phyloP scores from a whole-genome alignment of 768 basidiomycete genomes.

The Cystobasidium tubakii region DNA sequence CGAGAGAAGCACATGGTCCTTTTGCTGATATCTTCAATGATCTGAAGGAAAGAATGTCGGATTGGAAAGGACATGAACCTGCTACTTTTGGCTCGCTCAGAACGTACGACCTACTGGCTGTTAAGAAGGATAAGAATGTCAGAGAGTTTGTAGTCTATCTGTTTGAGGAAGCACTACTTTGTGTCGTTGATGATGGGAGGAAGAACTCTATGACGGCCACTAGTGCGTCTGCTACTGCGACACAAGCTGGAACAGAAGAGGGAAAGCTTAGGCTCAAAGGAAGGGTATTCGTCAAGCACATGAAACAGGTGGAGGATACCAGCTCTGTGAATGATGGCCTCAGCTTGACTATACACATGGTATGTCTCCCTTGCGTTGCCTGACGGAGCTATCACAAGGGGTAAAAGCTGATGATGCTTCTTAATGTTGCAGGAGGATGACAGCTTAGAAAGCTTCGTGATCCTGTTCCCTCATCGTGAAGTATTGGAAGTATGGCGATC shows the following conservation, averaged over 20 bases:
- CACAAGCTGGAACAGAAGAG: neutral
- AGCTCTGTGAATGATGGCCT: slow-evolving; percentile 65
- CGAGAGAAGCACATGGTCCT: slow-evolving; percentile 50
- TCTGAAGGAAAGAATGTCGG: slow-evolving; percentile 78
- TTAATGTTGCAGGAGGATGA: slow-evolving; percentile 63
- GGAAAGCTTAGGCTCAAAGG: slow-evolving; percentile 87
- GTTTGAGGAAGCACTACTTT: slow-evolving; percentile 95
- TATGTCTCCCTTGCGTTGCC: slow-evolving; percentile 15
- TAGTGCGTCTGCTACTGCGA: slow-evolving; percentile 58
- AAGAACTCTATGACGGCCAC: slow-evolving; percentile 47
- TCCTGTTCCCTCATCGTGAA: slow-evolving; percentile 86
- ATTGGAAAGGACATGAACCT: slow-evolving; percentile 90
- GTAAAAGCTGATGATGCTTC: neutral
- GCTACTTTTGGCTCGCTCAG: slow-evolving; percentile 73
- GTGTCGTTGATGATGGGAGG: slow-evolving; percentile 94
- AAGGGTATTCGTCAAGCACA: slow-evolving; percentile 89
- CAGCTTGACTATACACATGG: slow-evolving; percentile 92
- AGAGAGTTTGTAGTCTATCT: slow-evolving; percentile 85
- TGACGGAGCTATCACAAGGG: too few species aligned
- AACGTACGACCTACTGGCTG: slow-evolving; percentile 85
- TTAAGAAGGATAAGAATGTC: slow-evolving; percentile 79
- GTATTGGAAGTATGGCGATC: slow-evolving; percentile 82
- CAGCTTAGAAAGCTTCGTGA: slow-evolving; percentile 82
- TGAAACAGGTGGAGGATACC: slow-evolving; percentile 77
- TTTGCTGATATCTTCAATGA: slow-evolving; percentile 82